Evolutionary conservation across 805 yeast species (phyloP).

Genomic region (Candida maris): DNA sequence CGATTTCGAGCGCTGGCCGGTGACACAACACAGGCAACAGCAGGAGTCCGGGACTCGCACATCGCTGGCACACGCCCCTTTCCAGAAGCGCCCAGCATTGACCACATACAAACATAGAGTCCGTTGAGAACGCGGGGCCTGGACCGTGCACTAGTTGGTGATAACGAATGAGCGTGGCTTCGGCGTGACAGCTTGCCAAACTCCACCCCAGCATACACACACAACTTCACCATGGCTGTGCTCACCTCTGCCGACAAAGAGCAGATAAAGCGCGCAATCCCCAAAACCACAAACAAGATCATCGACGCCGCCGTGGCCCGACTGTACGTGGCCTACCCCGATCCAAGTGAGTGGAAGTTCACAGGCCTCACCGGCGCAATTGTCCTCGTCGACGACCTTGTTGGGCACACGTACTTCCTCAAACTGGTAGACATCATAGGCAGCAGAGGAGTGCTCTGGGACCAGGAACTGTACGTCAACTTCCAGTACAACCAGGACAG

Average conservation of each 20-base stretch:
- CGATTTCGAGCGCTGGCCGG: no score
- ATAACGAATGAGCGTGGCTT: no score
- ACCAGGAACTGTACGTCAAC: conserved; percentile 87
- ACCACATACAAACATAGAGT: no score
- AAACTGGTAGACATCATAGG: conserved; percentile 85
- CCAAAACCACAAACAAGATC: conserved; percentile 82
- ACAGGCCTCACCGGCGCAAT: conserved; percentile 91
- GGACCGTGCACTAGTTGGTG: no score
- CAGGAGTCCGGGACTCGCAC: no score
- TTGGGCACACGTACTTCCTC: conserved; percentile 89
- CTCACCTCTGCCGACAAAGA: conserved; percentile 70
- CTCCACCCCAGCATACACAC: no score
- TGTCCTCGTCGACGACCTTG: conserved; percentile 83
- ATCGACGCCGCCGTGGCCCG: conserved; percentile 89
- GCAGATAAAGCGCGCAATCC: conserved; percentile 81
- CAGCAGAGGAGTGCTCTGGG: conserved; percentile 89
- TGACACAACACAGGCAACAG: no score
- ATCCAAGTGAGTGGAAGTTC: conserved; percentile 73
- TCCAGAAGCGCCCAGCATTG: no score
- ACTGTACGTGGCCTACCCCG: conserved; percentile 86
- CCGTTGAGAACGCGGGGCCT: no score
- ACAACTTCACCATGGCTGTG: conserved; percentile 28
- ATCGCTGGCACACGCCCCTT: no score
- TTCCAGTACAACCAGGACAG: conserved; percentile 92
- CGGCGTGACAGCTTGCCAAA: no score